A percentile compares a stretch with the other conserved stretches of the same genome.
Conservation (phyloP, 78 protist genomes). For the Dictyostelium citrinum region DNA sequence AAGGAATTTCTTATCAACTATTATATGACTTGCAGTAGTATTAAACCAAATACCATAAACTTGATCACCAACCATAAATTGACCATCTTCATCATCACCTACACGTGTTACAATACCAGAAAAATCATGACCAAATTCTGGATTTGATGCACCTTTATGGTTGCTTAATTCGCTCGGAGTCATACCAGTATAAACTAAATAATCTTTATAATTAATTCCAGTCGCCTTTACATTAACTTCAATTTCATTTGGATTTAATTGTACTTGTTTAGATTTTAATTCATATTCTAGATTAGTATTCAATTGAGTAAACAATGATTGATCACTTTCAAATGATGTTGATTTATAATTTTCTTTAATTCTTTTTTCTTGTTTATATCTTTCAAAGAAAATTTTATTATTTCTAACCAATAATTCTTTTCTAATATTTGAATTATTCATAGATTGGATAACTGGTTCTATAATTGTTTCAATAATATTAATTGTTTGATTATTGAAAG, state of each 20-base stretch:
- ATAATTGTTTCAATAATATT: neutral
- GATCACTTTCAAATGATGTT: neutral
- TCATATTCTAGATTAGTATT: neutral
- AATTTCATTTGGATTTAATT: neutral
- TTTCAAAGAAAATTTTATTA: neutral
- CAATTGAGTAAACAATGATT: neutral
- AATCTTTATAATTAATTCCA: constrained; percentile 21
- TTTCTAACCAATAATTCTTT: neutral
- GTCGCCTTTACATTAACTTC: constrained; percentile 10
- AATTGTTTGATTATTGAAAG: neutral
- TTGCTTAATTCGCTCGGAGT: neutral
- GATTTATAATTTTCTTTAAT: neutral
- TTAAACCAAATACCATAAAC: constrained; percentile 25
- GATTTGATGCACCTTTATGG: neutral
- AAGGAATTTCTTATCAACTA: neutral
- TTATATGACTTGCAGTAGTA: neutral
- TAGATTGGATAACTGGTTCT: neutral
- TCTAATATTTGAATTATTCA: neutral
- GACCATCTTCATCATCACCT: neutral
- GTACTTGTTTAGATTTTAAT: neutral
- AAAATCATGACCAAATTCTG: constrained; percentile 32
- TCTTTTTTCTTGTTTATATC: neutral
- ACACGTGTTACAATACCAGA: constrained; percentile 25
- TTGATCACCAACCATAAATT: constrained; percentile 43
- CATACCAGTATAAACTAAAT: neutral